Base-by-base conservation (phyloP, 1,139 yeast genomes). In the Kazachstania sp. region DNA sequence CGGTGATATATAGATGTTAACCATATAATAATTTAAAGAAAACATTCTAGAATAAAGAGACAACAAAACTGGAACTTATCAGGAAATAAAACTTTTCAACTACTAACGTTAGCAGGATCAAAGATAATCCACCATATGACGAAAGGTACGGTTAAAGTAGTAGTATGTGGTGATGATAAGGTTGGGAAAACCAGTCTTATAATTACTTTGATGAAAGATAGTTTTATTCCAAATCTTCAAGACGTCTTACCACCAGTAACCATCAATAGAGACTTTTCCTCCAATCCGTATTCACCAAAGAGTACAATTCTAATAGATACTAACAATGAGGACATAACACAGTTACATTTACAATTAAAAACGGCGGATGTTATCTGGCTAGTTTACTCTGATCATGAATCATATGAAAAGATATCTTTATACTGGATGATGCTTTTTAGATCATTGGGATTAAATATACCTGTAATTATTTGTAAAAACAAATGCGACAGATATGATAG, bases 371-470 rank as follows among this genome's bases (percentile, higher is more conserved):
- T 88, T 12, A 85, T 92, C 9, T 86, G 97, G 92, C 72, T 92
- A 28, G 90, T 92, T 0, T 92, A 88, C 62, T 78, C 94, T 1
- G 97, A 90, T 59, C 95, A 88, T 61, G 94, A 88, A 60, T 87
- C 97, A 0, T 92, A 90, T 61, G 97, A 92, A 63, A 73, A 97
- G 46, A 79, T 92, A 11, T 81, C 95, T 2, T 71, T 90, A 34
- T 90, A 88, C 63, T 92, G 98, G 98, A 83, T 92, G 78, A 95
- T 95, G 41, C 77, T 83, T 71, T 83, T 92, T 60, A 72, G 98
- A 51, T 86, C 95, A 1, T 72, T 87, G 74, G 98, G 98, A 2
- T 88, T 92, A 44, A 92, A 92, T 61, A 65, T 85, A 18, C 98
- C 98, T 0, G 83, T 92, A n/a, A 87, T 92, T 0, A 68, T 92